These are phyloP conservation scores for Fibroporia radiculosa DNA, from an alignment of 768 basidiomycete species.

Conservation along the genomic window DNA sequence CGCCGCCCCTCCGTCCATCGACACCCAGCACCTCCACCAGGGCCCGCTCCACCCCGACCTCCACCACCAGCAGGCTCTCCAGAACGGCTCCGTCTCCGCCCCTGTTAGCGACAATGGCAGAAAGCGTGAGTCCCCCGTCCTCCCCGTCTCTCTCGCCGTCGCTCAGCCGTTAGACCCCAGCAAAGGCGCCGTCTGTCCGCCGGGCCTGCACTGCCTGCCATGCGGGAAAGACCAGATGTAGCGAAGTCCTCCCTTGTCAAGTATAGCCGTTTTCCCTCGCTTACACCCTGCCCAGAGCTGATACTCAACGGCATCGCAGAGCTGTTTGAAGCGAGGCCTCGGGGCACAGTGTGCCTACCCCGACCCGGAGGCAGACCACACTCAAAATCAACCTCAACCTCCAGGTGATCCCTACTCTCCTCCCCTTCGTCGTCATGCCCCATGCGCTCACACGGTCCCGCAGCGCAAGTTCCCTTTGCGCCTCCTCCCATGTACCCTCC, in stretches of 20 bases:
- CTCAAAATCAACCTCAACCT: conserved; percentile 15
- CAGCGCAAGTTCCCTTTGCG: conserved; percentile 27
- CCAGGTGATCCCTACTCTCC: conserved; percentile 13
- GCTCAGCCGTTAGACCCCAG: conserved; percentile 28
- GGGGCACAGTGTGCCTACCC: conserved; percentile 68
- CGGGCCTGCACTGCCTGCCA: conserved; percentile 78
- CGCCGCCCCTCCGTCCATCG: conserved; percentile 51
- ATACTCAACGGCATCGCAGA: conserved; percentile 32
- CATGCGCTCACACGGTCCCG: background rate
- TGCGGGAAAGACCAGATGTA: conserved; percentile 76
- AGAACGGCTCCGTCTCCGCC: conserved; percentile 16
- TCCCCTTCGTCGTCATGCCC: conserved; percentile 11
- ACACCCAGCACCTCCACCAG: conserved; percentile 43
- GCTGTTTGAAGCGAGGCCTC: conserved; percentile 75
- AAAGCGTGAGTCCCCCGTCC: conserved; percentile 45
- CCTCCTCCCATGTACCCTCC: conserved; percentile 30
- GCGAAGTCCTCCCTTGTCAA: conserved; percentile 78
- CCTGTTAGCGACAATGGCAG: conserved; percentile 29
- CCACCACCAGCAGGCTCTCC: conserved; percentile 28
- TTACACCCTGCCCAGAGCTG: background rate
- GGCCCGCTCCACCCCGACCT: conserved; percentile 26
- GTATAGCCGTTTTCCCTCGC: conserved; percentile 26
- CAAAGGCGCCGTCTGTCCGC: conserved; percentile 76
- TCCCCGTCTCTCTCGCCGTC: conserved; percentile 7
- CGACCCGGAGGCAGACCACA: conserved; percentile 49